Evolutionary conservation across 768 basidiomycete species (phyloP), one percentile per base, ranked within the genome.

Genomic region (Phylloporus rhodoxanthus): DNA sequence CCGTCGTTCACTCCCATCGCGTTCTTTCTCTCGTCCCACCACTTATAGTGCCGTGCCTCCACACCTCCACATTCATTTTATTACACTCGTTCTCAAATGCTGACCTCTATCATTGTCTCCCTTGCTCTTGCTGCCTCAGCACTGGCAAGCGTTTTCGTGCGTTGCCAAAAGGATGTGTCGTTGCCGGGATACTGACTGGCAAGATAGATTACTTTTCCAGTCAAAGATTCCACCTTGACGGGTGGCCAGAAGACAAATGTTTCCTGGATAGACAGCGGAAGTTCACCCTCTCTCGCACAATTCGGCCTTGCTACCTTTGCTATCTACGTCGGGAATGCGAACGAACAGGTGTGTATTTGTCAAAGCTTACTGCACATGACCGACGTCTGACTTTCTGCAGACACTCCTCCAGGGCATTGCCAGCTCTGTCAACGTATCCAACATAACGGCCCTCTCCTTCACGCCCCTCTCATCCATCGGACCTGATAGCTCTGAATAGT

Each of bases 321-420:
- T 30, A 75, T 91, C 67, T 88, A 80, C 55, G 75, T 68, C 45
- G 87, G 87, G 37, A 86, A 78, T 61, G 67, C 74, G 26, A 65
- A 61, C 10, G 70, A 79, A 56, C 87, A 89, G 78, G 86, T 85
- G 39, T 15, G 68, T 53, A 32, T 1, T 17, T 8, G 5, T 23
- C 10, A 14, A 45, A 11, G 4, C 11, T 4, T 17, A 26, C 26
- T 11, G 19, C 9, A 7, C 15, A 42, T n/a, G 1, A n/a, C 50
- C 8, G 17, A 20, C 13, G 2, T 48, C n/a, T 29, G 25, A 50
- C 26, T 40, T 42, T 28, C 17, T 48, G 46, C 28, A 79, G 87
- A 84, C 83, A 4, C 57, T 57, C 6, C 69, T 90, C 29, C 85
- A 86, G 65, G 46, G 54, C 5, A 72, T 90, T 46, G 61, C 68